Conservation (phyloP, 1,139 yeast genomes). For the Pneumocystis jirovecii region DNA sequence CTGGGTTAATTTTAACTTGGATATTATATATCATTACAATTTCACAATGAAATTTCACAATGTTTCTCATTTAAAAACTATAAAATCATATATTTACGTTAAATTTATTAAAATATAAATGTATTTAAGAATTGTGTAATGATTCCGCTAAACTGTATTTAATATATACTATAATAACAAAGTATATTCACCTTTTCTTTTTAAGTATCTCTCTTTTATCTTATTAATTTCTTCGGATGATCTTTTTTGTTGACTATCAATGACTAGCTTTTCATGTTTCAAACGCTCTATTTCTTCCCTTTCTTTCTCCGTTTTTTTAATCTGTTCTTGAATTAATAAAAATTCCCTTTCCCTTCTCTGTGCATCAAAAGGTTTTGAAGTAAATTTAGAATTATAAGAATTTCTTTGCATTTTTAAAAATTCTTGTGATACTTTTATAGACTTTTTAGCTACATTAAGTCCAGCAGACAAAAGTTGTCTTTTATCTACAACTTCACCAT, state of each 20-base stretch:
- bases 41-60: background rate
- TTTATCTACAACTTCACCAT: constrained; percentile 22
- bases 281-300: constrained; percentile 7
- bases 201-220: background rate
- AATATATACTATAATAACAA: background rate
- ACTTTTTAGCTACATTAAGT: constrained; percentile 16
- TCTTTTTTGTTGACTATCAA: background rate
- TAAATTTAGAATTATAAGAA: background rate
- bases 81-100: background rate
- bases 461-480: constrained; percentile 21
- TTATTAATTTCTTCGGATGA: background rate
- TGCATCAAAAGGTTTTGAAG: background rate
- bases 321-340: background rate
- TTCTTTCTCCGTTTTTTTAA: constrained; percentile 1
- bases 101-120: background rate
- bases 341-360: background rate
- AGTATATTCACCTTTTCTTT: background rate
- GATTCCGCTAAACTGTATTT: background rate
- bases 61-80: background rate
- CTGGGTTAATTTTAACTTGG: background rate
- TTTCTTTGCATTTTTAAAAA: background rate
- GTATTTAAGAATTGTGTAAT: background rate
- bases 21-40: background rate
- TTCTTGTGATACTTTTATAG: constrained; percentile 1
- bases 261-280: constrained; percentile 15